phyloP scores from a whole-genome alignment of 2,329 filamentous ascomycete species.

The Hymenoscyphus scutula region DNA sequence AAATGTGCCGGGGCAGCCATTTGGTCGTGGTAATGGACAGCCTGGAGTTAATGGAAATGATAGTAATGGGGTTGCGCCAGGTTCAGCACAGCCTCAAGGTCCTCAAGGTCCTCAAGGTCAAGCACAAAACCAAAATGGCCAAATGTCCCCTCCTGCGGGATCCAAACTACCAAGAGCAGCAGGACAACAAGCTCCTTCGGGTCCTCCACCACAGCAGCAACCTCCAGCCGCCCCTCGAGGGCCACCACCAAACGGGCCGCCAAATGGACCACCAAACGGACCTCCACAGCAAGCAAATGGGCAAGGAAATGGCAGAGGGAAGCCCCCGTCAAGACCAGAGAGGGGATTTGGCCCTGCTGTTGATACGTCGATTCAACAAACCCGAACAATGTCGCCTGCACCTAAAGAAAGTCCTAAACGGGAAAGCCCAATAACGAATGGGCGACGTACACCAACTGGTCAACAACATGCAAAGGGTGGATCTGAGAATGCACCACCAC shows the following conservation, averaged over 20 bases:
- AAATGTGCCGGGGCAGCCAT: constrained; percentile 41
- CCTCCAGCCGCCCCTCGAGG: constrained; percentile 49
- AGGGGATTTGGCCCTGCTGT: constrained; percentile 32
- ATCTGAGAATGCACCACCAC: constrained; percentile 30
- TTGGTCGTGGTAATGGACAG: constrained; percentile 31
- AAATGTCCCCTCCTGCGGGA: constrained; percentile 41
- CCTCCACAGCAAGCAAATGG: constrained; percentile 3
- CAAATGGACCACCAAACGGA: background rate
- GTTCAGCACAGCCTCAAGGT: constrained; percentile 39
- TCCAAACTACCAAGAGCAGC: constrained; percentile 59
- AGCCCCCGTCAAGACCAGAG: constrained; percentile 31
- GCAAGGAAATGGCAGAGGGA: constrained; percentile 24
- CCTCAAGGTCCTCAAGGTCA: constrained; percentile 48
- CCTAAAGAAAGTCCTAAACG: constrained; percentile 42
- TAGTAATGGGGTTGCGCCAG: constrained; percentile 35
- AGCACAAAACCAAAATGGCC: background rate
- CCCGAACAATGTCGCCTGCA: constrained; percentile 28
- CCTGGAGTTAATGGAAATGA: constrained; percentile 40
- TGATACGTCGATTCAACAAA: constrained; percentile 43
- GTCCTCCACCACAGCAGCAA: constrained; percentile 64
- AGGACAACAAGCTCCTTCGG: constrained; percentile 58
- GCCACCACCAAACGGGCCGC: background rate
- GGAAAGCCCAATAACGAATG: constrained; percentile 55
- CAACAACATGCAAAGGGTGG: constrained; percentile 39
- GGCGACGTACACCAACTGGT: constrained; percentile 63